Evolutionary conservation across 305 asterid species (phyloP), one percentile per base, ranked within the genome.

Genomic region (Fraxinus platypoda): DNA sequence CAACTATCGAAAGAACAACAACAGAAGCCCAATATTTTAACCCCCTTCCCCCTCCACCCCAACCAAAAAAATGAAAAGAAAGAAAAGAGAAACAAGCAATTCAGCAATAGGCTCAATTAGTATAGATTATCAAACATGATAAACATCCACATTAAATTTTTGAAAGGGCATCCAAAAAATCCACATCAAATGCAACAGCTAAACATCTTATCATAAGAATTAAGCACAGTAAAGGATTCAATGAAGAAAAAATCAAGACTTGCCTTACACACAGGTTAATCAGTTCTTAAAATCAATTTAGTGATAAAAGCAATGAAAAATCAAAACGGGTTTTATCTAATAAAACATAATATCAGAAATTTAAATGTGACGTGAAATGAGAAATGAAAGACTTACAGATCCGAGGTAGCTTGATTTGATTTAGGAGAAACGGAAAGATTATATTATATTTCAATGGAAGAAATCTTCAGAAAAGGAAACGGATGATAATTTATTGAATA

Each of bases 371-470:
- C 75, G 13, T 71, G 13, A 17, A 25, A 21, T 6, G 33, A 26
- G 59, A 59, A 43, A 62, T 3, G 75, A 68, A 68, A 21, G 33
- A 37, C 84, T 68, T 71, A 70, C 84, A 71, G 81, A 84, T 84
- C 86, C 78, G 79, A 66, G 13, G 15, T 35, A 79, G 75, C 77
- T 83, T n/a, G 72, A 79, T 54, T 54, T 54, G 66, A 19, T 64
- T 75, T 25, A 8, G 34, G 41, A 26, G 54, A 80, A 31, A 75
- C 6, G 64, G 49, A 74, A 12, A 33, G 64, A 66, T 66, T 43
- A 59, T 26, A 41, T 26, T 68, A 57, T 75, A 70, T 49, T 76
- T 74, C 70, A 31, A 75, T 6, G 9, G 70, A 80, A 28, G 72
- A 76, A 80, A 84, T 7, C 43, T 34, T 52, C 9, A 68, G 66